These are phyloP conservation scores for Rubus idaeus DNA, from an alignment of 306 rosid species.

Conservation along the genomic window DNA sequence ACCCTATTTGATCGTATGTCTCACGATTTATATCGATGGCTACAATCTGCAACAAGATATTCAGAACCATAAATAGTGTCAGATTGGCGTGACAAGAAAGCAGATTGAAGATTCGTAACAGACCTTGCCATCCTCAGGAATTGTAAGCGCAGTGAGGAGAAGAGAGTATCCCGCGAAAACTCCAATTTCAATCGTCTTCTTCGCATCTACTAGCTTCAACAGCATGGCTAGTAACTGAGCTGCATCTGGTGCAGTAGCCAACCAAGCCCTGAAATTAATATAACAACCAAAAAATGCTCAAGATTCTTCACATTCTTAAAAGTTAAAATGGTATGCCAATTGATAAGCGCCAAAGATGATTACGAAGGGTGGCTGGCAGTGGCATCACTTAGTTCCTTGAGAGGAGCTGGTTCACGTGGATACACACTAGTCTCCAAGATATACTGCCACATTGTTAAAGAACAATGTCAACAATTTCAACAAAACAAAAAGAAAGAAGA, in stretches of 20 bases:
- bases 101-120: neutral
- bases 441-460: slow-evolving; percentile 33
- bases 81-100: neutral
- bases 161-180: slow-evolving; percentile 65
- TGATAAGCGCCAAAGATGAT: neutral
- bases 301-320: neutral
- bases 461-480: neutral
- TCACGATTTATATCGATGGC: slow-evolving; percentile 51
- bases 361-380: slow-evolving; percentile 38
- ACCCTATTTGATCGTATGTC: slow-evolving; percentile 48
- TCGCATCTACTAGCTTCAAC: slow-evolving; percentile 47
- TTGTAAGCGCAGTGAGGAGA: slow-evolving; percentile 64
- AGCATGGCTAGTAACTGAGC: slow-evolving; percentile 47
- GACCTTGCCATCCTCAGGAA: slow-evolving; percentile 58
- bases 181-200: slow-evolving; percentile 57
- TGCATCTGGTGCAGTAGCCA: slow-evolving; percentile 45
- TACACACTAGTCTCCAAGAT: slow-evolving; percentile 60
- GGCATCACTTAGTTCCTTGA: slow-evolving; percentile 51
- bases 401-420: slow-evolving; percentile 53
- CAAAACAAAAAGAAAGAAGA: neutral
- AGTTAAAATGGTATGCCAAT: neutral
- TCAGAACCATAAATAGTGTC: neutral
- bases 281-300: neutral
- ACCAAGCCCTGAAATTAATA: slow-evolving; percentile 33
- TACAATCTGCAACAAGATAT: slow-evolving; percentile 34